A percentile compares a stretch with the other conserved stretches of the same genome.
Conservation (phyloP, 306 rosid species). For the Spatholobus suberectus region DNA sequence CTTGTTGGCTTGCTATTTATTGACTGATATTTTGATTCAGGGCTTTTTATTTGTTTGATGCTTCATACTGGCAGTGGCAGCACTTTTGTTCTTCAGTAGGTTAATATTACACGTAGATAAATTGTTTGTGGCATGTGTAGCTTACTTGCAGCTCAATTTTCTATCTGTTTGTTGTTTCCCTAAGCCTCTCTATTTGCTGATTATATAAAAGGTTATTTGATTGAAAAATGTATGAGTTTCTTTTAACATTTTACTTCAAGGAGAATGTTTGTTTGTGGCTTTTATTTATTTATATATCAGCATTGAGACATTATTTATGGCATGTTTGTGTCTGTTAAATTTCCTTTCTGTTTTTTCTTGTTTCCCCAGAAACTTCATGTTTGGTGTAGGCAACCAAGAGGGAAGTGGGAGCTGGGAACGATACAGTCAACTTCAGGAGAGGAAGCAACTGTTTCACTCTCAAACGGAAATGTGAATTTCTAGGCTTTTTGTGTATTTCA, state of each 20-base stretch:
- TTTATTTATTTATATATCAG: constrained; percentile 30
- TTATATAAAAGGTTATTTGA: constrained; percentile 13
- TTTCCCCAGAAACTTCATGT: constrained; percentile 83
- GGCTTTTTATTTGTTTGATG: constrained; percentile 18
- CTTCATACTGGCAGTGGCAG: constrained; percentile 24
- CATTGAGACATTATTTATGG: constrained; percentile 38
- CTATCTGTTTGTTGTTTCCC: constrained; percentile 5
- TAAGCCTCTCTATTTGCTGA: constrained; percentile 47
- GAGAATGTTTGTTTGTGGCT: constrained; percentile 25
- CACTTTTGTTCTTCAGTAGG: background rate
- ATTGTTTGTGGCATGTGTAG: constrained; percentile 32
- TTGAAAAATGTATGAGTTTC: background rate
- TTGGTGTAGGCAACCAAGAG: constrained; percentile 81
- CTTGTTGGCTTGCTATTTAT: constrained; percentile 5
- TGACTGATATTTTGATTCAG: background rate
- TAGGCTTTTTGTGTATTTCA: constrained; percentile 24
- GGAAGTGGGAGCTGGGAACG: constrained; percentile 80
- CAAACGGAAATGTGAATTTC: constrained; percentile 72
- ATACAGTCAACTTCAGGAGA: constrained; percentile 82
- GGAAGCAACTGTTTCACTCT: constrained; percentile 69
- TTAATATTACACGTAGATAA: constrained; percentile 1
- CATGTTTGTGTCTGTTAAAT: constrained; percentile 21
- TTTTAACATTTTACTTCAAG: background rate
- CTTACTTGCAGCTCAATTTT: constrained; percentile 34
- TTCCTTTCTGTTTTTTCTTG: constrained; percentile 43